Base-by-base conservation (phyloP, 1,139 yeast species). In the Zygoascus hellenicus region DNA sequence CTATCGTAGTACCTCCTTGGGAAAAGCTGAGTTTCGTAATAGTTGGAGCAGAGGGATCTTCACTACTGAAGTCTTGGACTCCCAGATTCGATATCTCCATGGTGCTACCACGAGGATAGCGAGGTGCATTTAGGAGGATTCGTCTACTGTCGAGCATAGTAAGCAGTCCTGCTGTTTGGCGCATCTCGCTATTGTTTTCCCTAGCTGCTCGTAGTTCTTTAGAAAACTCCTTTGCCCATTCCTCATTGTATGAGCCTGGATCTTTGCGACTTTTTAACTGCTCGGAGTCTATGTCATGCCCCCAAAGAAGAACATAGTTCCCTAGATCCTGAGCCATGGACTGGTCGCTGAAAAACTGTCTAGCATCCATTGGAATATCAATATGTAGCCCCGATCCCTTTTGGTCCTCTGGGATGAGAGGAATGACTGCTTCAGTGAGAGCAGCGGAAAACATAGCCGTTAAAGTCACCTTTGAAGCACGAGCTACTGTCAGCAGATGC, bases 11-110 rank as follows among this genome's bases (percentile, higher is more conserved):
- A 5, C 43, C 43, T 3, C 37, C 29, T 32, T 31, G 43, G 30
- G 34, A 9, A 19, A 31, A 40, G 11, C 26, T 29, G 10, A 31
- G 37, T 6, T 40, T 40, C 7, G 43, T 16, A n/a, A 40, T 40
- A 9, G 37, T 22, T 13, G 43, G 43, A 6, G n/a, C 30, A n/a
- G 16, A 9, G 5, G 30, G 9, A n/a, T 17, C 29, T 5, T 9
- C 39, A n/a, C 32, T 29, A 14, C 22, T 36, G 30, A 40, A 40
- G n/a, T 15, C 30, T 9, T 16, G 29, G 9, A 15, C 33, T 15
- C 43, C 43, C 5, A 40, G 13, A 32, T 40, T 40, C 15, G 43
- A 40, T 9, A 40, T 31, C 29, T 40, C 43, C 30, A 40, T 40
- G 13, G 37, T 26, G 19, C 43, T 40, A n/a, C 43, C 43, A 16